Evolutionary conservation across 768 basidiomycete genomes (phyloP).

Genomic region (Cyclocybe aegerita): DNA sequence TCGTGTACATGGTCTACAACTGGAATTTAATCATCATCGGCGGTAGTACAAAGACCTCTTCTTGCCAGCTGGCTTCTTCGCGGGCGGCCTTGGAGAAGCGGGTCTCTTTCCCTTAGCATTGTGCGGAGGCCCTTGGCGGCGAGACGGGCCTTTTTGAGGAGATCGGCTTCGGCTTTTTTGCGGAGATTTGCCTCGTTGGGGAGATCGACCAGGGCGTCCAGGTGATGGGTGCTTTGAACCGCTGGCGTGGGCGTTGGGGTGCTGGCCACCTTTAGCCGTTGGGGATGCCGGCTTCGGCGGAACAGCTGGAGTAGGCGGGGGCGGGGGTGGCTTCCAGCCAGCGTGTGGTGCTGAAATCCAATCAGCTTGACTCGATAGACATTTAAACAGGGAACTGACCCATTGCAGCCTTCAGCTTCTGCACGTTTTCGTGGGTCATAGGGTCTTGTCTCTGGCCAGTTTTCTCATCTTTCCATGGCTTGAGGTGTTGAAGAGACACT

Average conservation of each 20-base stretch:
- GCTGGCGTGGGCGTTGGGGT: background rate
- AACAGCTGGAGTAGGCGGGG: conserved; percentile 4
- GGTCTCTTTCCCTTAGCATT: too few relatives aligned
- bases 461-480: conserved; percentile 16
- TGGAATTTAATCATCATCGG: too few relatives aligned
- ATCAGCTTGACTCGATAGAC: background rate
- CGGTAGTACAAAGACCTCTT: too few relatives aligned
- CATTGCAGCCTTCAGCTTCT: conserved; percentile 13
- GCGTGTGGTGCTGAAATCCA: conserved; percentile 1
- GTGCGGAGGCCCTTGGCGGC: too few relatives aligned
- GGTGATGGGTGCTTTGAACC: conserved; percentile 1
- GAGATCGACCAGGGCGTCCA: background rate
- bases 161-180: background rate
- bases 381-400: conserved; percentile 3
- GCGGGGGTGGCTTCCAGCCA: conserved; percentile 11
- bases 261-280: background rate
- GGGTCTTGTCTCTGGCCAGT: conserved; percentile 12
- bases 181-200: too few relatives aligned
- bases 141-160: background rate
- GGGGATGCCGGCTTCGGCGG: conserved; percentile 3
- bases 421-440: conserved; percentile 5
- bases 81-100: too few relatives aligned
- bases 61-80: too few relatives aligned
- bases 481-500: conserved; percentile 9
- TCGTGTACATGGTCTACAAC: too few relatives aligned